These are phyloP conservation scores for Alternaria dauci DNA, from an alignment of 2,329 filamentous ascomycete genomes.

Conservation along the genomic window DNA sequence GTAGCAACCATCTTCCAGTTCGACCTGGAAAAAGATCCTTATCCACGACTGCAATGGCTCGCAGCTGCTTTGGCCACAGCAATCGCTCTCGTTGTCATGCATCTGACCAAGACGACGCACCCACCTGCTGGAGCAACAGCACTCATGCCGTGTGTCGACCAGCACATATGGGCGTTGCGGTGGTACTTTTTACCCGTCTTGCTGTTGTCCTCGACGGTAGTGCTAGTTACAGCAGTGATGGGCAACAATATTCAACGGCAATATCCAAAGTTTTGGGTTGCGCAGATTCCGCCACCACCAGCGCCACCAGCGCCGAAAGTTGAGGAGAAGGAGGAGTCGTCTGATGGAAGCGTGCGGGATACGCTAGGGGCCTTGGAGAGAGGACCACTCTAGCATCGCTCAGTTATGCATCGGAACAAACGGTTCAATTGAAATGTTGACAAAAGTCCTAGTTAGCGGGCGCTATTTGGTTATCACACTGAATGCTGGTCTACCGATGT, in stretches of 20 bases:
- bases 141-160: conserved; percentile 53
- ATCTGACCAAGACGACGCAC: conserved; percentile 57
- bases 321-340: conserved; percentile 20
- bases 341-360: conserved; percentile 19
- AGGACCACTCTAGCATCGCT: conserved; percentile 15
- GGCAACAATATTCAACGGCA: conserved; percentile 57
- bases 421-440: neutral
- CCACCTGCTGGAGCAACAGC: conserved; percentile 59
- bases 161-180: conserved; percentile 50
- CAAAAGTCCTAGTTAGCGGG: neutral
- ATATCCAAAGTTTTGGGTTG: conserved; percentile 59
- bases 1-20: conserved; percentile 56
- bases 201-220: conserved; percentile 51
- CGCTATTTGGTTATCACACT: neutral
- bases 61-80: conserved; percentile 54
- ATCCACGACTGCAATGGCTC: conserved; percentile 52
- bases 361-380: conserved; percentile 30
- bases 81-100: conserved; percentile 56
- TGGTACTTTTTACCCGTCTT: conserved; percentile 57
- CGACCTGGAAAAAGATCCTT: conserved; percentile 37
- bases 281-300: conserved; percentile 43
- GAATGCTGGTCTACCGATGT: neutral
- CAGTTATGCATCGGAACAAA: neutral
- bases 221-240: conserved; percentile 52
- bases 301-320: conserved; percentile 25